These are phyloP conservation scores for Pyricularia sp. DNA, from an alignment of 2,329 filamentous ascomycete genomes.

Conservation along the genomic window DNA sequence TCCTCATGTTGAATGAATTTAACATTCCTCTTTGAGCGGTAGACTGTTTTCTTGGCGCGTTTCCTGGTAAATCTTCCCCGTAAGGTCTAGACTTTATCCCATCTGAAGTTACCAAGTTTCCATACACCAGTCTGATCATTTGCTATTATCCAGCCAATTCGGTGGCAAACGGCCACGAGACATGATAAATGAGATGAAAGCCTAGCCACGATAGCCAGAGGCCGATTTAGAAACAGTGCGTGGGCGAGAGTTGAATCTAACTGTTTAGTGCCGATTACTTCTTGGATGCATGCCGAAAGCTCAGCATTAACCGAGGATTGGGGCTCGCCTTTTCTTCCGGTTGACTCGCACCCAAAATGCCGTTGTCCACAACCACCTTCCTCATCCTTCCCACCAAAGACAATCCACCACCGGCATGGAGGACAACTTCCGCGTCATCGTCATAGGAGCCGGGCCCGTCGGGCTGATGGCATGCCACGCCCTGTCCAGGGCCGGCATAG, in stretches of 20 bases:
- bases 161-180: background rate
- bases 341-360: background rate
- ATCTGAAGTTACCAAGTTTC: background rate
- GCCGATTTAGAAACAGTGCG: background rate
- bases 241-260: background rate
- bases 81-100: background rate
- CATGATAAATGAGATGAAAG: background rate
- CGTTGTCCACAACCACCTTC: background rate
- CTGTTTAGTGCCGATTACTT: background rate
- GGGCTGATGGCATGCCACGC: background rate
- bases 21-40: no score
- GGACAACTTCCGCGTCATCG: background rate
- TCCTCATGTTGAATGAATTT: no score
- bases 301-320: background rate
- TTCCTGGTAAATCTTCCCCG: background rate
- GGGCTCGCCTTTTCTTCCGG: background rate
- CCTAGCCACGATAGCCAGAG: background rate
- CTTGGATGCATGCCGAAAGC: background rate
- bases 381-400: background rate
- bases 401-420: background rate
- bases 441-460: background rate
- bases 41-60: no score
- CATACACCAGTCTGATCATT: background rate
- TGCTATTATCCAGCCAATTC: background rate
- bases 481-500: slow-evolving; percentile 18